Base-by-base conservation (phyloP, 2,329 filamentous ascomycete species). In the Ophiostoma angusticollis region DNA sequence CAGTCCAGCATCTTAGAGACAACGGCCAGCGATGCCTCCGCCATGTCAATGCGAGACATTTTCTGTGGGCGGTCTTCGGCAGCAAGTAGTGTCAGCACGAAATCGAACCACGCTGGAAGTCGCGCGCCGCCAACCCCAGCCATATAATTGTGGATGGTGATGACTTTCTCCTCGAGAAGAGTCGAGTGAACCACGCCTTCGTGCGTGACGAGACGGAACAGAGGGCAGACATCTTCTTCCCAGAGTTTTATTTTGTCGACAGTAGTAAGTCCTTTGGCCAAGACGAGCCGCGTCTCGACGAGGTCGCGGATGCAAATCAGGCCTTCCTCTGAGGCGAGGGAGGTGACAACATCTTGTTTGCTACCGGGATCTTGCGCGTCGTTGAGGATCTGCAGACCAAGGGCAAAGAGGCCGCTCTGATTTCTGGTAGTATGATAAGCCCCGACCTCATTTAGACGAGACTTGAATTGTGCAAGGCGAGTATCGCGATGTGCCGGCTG, bases 101-200 rank as follows among this genome's bases (percentile, higher is more conserved):
- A 58, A 9, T 46, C 45, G 9, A 59, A 63, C 5, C 64, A 43
- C 0, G 21, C 42, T 2, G 37, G 46, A 46, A 62, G 43, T 2
- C 49, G 44, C 1, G 4, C 27, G 2, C 55, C 57, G 1, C 57
- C 54, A 22, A 58, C 42, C 6, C 61, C 61, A 6, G 53, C 41
- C 0, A 63, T 36, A 32, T 54, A 59, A 27, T 55, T 59, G 44
- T 53, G 58, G 13, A 63, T 51, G 0, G 35, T 39, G 3, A 55
- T 52, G 1, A 61, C 55, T 24, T 62, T 48, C 25, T 57, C 52
- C 37, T 65, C 61, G 12, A 65, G 47, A 0, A 62, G 49, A 9
- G 57, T 54, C 7, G 59, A 64, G 32, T 58, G 54, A 2, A 55
- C 41, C 6, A 61, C 53, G 5, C 50, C 47, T 4, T 49, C 39